Percentiles rank a stretch among this genome's conserved stretches.
These are phyloP conservation scores for Aspergillus eucalypticola DNA, from an alignment of 2,329 filamentous ascomycete species.

Conservation along the genomic window DNA sequence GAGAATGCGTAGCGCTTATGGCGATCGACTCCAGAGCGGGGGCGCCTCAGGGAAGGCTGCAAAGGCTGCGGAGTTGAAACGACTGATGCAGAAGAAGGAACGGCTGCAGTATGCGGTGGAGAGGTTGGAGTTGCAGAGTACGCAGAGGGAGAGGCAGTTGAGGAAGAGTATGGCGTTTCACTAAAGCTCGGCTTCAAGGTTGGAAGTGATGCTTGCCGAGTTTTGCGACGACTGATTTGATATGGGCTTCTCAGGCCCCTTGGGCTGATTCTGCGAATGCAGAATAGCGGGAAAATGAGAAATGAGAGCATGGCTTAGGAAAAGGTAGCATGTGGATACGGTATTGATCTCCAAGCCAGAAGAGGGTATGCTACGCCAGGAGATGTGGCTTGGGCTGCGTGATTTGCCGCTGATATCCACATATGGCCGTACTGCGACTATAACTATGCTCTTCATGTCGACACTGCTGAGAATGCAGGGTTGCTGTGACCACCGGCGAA, in stretches of 20 bases:
- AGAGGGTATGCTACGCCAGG: too few relatives aligned
- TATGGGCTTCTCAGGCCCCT: background rate
- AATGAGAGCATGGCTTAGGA: too few relatives aligned
- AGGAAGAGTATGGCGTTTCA: constrained; percentile 69
- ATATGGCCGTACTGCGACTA: too few relatives aligned
- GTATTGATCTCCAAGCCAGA: too few relatives aligned
- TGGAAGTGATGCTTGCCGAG: background rate
- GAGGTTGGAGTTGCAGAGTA: constrained; percentile 79
- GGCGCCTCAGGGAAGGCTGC: constrained; percentile 32
- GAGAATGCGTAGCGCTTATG: constrained; percentile 22
- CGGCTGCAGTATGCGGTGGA: constrained; percentile 84
- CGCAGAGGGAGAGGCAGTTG: constrained; percentile 71
- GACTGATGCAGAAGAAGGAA: constrained; percentile 78
- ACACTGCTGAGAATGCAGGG: too few relatives aligned
- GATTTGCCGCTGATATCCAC: background rate
- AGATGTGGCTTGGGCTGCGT: too few relatives aligned
- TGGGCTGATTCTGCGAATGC: background rate
- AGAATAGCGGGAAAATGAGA: too few relatives aligned
- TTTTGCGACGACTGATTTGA: background rate
- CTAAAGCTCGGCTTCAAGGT: constrained; percentile 15
- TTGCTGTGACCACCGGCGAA: too few relatives aligned
- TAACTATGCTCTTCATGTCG: too few relatives aligned
- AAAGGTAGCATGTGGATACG: too few relatives aligned
- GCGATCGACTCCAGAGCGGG: constrained; percentile 20
- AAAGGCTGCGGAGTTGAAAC: constrained; percentile 63